Evolutionary conservation across 192 early-diverging fungal species (phyloP), one percentile per base, ranked within the genome.

Genomic region (Physocladia obscura): DNA sequence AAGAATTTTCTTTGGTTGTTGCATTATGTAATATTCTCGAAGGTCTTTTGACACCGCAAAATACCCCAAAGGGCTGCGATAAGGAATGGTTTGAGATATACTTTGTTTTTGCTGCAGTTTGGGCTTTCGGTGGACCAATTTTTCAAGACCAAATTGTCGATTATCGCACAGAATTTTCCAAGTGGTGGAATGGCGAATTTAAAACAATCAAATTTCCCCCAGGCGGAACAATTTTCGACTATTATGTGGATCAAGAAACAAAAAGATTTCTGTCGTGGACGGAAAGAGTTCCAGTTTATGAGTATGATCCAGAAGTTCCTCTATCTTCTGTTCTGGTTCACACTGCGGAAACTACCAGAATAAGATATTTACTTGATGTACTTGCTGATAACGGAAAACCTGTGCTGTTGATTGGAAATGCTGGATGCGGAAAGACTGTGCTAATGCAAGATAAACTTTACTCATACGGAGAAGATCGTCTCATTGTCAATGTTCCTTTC

Each of bases 1-100:
- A 88, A 70, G 85, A 87, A 62, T 85, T 87, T 62, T 84, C 79
- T 19, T 76, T 88, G 79, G 85, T 88, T 2, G 76, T 80, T 35
- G 62, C 82, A 2, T 70, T 88, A 22, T 88, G 87, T 62, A 86
- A 86, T 69, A 83, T 88, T 27, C 68, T 88, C 17, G 87, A 88
- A 70, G 85, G 84, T 5, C 73, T 88, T 0, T 69, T 88, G 39
- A 87, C 84, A 24, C 83, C 84, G 6, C 62, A 74, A 24, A 88
- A 87, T 56, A 86, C 85, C 2, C 84, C 85, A 6, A 88, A 88
- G 52, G 87, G 87, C 11, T 88, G 85, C 70, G 87, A 88, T 71
- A 88, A 88, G 62, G 87, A 88, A 52, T 85, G 81, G 82, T 88
- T 86, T 74, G 87, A 88, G 64, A 81, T 88, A 6, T 88, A 88